A percentile compares a stretch with the other conserved stretches of the same genome.
phyloP scores from a whole-genome alignment of 1,284 basidiomycete species.

The Peniophora sp. region DNA sequence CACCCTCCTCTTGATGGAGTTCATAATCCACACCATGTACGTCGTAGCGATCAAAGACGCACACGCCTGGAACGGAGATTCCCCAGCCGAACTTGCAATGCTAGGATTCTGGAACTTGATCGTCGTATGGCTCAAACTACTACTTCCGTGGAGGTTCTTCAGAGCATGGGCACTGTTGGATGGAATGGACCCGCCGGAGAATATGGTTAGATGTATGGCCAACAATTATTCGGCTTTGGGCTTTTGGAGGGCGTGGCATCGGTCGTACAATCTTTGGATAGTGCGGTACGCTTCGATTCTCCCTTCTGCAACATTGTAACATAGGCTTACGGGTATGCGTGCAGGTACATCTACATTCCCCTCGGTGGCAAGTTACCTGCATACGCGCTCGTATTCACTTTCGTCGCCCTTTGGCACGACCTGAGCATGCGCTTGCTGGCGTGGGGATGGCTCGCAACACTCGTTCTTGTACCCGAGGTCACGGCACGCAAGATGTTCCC shows the following conservation, averaged over 20 bases:
- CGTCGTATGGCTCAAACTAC: slow-evolving; percentile 96
- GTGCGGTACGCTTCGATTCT: slow-evolving; percentile 70
- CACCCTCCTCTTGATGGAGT: slow-evolving; percentile 83
- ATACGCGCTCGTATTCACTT: slow-evolving; percentile 84
- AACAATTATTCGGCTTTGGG: slow-evolving; percentile 94
- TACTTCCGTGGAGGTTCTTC: slow-evolving; percentile 97
- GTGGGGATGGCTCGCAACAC: slow-evolving; percentile 94
- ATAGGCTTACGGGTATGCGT: no score
- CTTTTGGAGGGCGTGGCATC: slow-evolving; percentile 97
- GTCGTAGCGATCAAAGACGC: slow-evolving; percentile 95
- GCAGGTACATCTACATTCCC: slow-evolving; percentile 91
- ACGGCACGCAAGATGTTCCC: slow-evolving; percentile 55
- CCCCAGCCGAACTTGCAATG: slow-evolving; percentile 82
- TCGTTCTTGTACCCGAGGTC: slow-evolving; percentile 90
- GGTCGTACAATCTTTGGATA: slow-evolving; percentile 95
- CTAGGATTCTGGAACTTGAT: slow-evolving; percentile 98
- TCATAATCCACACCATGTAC: slow-evolving; percentile 91
- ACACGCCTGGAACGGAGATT: slow-evolving; percentile 66
- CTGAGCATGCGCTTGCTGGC: slow-evolving; percentile 81
- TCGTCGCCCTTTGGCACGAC: slow-evolving; percentile 99
- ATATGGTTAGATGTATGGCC: slow-evolving; percentile 98
- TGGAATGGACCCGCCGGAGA: slow-evolving; percentile 92
- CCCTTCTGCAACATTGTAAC: no score
- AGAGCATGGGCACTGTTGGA: slow-evolving; percentile 89
- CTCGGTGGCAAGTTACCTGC: slow-evolving; percentile 77